Conservation (phyloP, 192 early-diverging fungal genomes). For the Physocladia obscura region DNA sequence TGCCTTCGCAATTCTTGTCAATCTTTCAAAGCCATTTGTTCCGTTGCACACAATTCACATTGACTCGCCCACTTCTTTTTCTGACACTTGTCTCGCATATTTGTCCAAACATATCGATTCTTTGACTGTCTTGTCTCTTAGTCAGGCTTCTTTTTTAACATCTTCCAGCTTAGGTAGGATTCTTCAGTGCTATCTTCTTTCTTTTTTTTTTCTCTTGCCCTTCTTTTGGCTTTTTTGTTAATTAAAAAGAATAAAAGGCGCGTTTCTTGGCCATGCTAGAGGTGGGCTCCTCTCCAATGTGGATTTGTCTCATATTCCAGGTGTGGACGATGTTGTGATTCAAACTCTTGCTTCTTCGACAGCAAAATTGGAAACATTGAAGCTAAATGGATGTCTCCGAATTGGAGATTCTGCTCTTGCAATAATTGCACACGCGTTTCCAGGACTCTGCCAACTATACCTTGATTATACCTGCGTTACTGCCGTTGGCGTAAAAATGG, state of each 20-base stretch:
- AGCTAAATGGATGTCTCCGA: background rate
- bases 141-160: background rate
- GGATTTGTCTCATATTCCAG: conserved; percentile 12
- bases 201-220: too few relatives aligned
- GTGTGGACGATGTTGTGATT: conserved; percentile 6
- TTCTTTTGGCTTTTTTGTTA: too few relatives aligned
- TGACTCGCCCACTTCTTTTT: conserved; percentile 1
- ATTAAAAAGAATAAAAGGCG: background rate
- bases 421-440: background rate
- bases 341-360: background rate
- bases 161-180: background rate
- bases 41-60: background rate
- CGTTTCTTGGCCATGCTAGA: background rate
- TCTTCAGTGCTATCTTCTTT: too few relatives aligned
- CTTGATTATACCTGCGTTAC: conserved; percentile 14
- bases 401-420: background rate
- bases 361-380: background rate
- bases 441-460: background rate
- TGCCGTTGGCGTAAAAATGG: background rate
- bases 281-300: background rate
- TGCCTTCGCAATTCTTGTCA: background rate
- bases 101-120: background rate
- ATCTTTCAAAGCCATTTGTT: background rate
- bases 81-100: conserved; percentile 12
- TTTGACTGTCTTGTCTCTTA: background rate